phyloP scores from a whole-genome alignment of 2,329 filamentous ascomycete species.

The Myriosclerotinia scirpicola region DNA sequence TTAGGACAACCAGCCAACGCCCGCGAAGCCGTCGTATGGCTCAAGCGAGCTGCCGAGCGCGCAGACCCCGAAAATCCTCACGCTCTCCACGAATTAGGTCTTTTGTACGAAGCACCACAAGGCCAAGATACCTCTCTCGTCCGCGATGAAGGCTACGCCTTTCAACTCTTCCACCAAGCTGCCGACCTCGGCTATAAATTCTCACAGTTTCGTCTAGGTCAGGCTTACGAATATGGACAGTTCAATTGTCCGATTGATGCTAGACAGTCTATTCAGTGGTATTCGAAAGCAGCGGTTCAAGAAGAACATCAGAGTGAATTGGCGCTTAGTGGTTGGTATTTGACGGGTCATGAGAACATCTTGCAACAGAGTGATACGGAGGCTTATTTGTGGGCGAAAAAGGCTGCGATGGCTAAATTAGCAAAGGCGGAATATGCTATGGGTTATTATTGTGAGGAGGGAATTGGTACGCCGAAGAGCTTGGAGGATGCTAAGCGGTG shows the following conservation, averaged over 20 bases:
- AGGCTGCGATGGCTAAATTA: slow-evolving; percentile 82
- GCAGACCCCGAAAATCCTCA: slow-evolving; percentile 91
- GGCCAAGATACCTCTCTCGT: slow-evolving; percentile 67
- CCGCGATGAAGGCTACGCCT: slow-evolving; percentile 77
- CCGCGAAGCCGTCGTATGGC: slow-evolving; percentile 84
- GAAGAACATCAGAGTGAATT: slow-evolving; percentile 93
- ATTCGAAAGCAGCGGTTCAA: slow-evolving; percentile 85
- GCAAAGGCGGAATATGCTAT: slow-evolving; percentile 97
- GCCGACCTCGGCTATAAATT: slow-evolving; percentile 92
- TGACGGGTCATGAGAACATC: slow-evolving; percentile 86
- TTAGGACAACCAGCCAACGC: slow-evolving; percentile 83
- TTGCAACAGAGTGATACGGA: slow-evolving; percentile 91
- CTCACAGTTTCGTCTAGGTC: slow-evolving; percentile 85
- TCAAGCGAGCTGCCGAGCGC: slow-evolving; percentile 87
- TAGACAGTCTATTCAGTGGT: slow-evolving; percentile 87
- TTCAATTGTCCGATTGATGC: slow-evolving; percentile 82
- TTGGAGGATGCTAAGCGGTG: slow-evolving; percentile 95
- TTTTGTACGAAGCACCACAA: slow-evolving; percentile 56
- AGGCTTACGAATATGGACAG: slow-evolving; percentile 84
- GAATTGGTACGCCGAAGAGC: slow-evolving; percentile 83
- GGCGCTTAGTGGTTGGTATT: slow-evolving; percentile 85
- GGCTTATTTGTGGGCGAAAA: slow-evolving; percentile 94
- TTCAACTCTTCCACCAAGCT: slow-evolving; percentile 80
- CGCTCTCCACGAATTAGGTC: slow-evolving; percentile 82
- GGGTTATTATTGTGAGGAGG: slow-evolving; percentile 95